Base-by-base conservation (phyloP, 2,329 filamentous ascomycete species). In the Penicillium sp. region DNA sequence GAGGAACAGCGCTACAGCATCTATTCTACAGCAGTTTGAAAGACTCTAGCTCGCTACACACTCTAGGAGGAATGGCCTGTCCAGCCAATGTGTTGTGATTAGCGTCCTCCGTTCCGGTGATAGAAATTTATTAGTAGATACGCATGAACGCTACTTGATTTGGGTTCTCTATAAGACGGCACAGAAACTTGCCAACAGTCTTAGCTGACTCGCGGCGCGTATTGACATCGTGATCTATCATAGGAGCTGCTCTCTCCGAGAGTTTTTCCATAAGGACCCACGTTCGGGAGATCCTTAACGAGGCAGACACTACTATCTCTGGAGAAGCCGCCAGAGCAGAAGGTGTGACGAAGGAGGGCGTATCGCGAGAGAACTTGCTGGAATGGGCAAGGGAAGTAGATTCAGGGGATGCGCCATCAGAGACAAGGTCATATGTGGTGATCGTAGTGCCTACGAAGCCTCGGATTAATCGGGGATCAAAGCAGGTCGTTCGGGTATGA, bases 91-190 rank as follows among this genome's bases (percentile, higher is more conserved):
- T 58, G 21, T 33, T 48, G 11, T 23, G 26, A 53, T 62, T 53
- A 50, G 57, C 53, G 27, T 58, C 57, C 31, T 61, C 54, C 23
- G 61, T 63, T 42, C 54, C 61, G 46, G 48, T 48, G 45, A 57
- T 59, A 42, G 59, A 54, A 53, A 63, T 63, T 54, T 62, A 60
- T 10, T 59, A 25, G 48, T 61, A 61, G n/a, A 64, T 49, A 47
- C 62, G 55, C 55, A 64, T 61, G 21, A 62, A 61, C n/a, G 57
- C 60, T 57, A 54, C 47, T 39, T 57, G 53, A 2, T 19, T 50
- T 26, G 53, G 60, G 48, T 60, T 46, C 27, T 46, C 54, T n/a
- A 11, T 37, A 6, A 54, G 23, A 27, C 60, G 55, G 53, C 62
- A 63, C 25, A 62, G 44, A 35, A 57, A 62, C 29, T 55, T 60